Evolutionary conservation across 1,139 yeast genomes (phyloP), one percentile per base, ranked within the genome.

Genomic region (Hyphopichia wangnamkhiaoensis): DNA sequence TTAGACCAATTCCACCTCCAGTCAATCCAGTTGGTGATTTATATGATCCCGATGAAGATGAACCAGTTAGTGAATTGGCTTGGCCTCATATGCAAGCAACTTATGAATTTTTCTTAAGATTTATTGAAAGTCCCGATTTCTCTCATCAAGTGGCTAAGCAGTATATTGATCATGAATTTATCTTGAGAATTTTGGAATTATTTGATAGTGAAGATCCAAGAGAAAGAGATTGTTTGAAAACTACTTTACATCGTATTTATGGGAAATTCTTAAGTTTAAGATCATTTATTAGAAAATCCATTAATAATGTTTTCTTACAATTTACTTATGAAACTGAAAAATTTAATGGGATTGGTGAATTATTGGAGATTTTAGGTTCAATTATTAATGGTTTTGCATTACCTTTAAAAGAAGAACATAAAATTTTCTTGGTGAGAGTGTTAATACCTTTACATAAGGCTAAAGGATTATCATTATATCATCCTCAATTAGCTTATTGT

Each of bases 41-140:
- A 21, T 94, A 79, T 61, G 98, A 94, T 55, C 98, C 99, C 0
- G 98, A 93, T 67, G 99, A 93, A 66, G 98, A 93, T 65, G 99
- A 93, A 64, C 98, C 98, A 1, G 95, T 93, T 31, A 82, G 82
- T 55, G 98, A 94, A 59, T 80, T 93, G 45, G 93, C 98, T 5
- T 93, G 99, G 99, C 96, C 98, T 4, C 99, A 93, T 61, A 93
- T 94, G 97, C 95, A 89, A 64, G 80, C 91, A 32, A 95, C 91
- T 32, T 93, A 94, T 66, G 98, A 93, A 61, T 89, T 93, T 56
- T 93, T 93, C 59, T 70, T 94, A 46, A 74, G 96, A 54, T 93
- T 93, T 64, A 84, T 93, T 46, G 98, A 93, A 64, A 83, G 93
- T 48, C 95, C 96, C 4, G 98, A 91, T 64, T 93, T 94, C 60